Evolutionary conservation across 352 stramenopile genomes (phyloP).

Genomic region (Globisporangium middletonii): DNA sequence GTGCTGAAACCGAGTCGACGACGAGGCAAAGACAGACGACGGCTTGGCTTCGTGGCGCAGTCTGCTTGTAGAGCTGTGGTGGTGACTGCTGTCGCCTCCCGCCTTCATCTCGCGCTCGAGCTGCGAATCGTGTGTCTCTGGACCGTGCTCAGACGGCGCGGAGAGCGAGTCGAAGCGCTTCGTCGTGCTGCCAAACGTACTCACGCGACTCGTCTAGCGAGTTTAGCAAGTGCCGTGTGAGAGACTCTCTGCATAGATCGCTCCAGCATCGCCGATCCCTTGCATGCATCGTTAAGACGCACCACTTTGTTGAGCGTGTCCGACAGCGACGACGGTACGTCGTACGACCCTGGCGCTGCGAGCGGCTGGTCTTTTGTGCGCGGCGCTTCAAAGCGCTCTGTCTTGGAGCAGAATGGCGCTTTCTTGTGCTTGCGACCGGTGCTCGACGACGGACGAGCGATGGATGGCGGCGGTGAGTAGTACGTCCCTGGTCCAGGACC

Average conservation of each 20-base stretch:
- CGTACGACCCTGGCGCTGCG: conserved; percentile 63
- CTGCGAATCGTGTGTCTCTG: conserved; percentile 39
- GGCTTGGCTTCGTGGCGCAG: conserved; percentile 32
- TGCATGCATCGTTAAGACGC: background rate
- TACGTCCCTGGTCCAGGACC: conserved; percentile 50
- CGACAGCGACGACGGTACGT: conserved; percentile 43
- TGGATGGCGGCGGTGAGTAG: conserved; percentile 34
- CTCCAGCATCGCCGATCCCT: background rate
- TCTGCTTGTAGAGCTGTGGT: conserved; percentile 6
- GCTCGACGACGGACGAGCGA: conserved; percentile 18
- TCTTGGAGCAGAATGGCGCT: conserved; percentile 60
- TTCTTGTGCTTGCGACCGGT: conserved; percentile 33
- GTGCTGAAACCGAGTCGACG: conserved; percentile 46
- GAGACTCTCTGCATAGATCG: too few relatives aligned
- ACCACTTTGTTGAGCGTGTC: conserved; percentile 75
- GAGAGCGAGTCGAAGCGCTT: conserved; percentile 64
- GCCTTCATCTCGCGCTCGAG: conserved; percentile 56
- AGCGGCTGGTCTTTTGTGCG: conserved; percentile 41
- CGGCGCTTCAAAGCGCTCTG: conserved; percentile 50
- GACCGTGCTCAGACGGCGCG: conserved; percentile 8
- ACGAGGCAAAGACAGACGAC: conserved; percentile 63
- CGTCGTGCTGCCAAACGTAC: conserved; percentile 68
- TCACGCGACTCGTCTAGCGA: conserved; percentile 51
- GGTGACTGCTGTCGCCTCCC: conserved; percentile 13
- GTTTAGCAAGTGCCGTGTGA: background rate